Percentiles rank a stretch among this genome's conserved stretches.
phyloP scores from a whole-genome alignment of 106 monocot genomes.

The Dendrobium catenatum region DNA sequence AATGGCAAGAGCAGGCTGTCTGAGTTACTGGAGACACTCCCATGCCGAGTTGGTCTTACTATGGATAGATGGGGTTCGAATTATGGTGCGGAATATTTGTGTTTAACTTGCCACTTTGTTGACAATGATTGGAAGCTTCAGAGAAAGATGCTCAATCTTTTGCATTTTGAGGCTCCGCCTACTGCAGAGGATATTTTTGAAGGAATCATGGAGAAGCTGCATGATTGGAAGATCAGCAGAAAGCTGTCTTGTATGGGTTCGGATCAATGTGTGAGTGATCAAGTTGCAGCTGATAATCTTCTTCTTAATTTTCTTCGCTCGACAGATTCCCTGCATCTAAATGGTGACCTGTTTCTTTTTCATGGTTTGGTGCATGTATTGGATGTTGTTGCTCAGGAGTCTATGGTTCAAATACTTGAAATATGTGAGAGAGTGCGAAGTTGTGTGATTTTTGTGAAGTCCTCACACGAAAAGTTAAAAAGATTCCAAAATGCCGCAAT shows the following conservation, averaged over 20 bases:
- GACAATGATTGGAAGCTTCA: constrained; percentile 70
- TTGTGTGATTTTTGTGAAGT: constrained; percentile 52
- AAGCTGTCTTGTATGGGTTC: constrained; percentile 43
- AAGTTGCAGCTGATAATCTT: constrained; percentile 37
- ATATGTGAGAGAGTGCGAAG: constrained; percentile 37
- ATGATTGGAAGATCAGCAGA: constrained; percentile 51
- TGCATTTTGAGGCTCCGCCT: constrained; percentile 33
- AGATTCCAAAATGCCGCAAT: constrained; percentile 45
- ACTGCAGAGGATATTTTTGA: constrained; percentile 33
- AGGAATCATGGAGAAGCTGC: constrained; percentile 41
- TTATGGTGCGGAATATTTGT: constrained; percentile 32
- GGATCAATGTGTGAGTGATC: constrained; percentile 32
- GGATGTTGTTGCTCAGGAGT: constrained; percentile 49
- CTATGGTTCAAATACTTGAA: constrained; percentile 27
- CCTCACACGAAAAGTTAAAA: constrained; percentile 37
- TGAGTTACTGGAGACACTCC: constrained; percentile 41
- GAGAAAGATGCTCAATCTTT: constrained; percentile 54
- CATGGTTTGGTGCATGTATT: constrained; percentile 46
- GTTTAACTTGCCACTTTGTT: constrained; percentile 65
- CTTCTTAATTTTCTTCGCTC: constrained; percentile 25
- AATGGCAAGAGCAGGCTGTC: constrained; percentile 29
- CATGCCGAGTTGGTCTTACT: constrained; percentile 44
- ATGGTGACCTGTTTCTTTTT: constrained; percentile 55
- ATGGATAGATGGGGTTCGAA: constrained; percentile 51
- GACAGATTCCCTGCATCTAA: constrained; percentile 32